These are phyloP conservation scores for Blastobotrys indianensis DNA, from an alignment of 1,139 yeast species.

Conservation along the genomic window DNA sequence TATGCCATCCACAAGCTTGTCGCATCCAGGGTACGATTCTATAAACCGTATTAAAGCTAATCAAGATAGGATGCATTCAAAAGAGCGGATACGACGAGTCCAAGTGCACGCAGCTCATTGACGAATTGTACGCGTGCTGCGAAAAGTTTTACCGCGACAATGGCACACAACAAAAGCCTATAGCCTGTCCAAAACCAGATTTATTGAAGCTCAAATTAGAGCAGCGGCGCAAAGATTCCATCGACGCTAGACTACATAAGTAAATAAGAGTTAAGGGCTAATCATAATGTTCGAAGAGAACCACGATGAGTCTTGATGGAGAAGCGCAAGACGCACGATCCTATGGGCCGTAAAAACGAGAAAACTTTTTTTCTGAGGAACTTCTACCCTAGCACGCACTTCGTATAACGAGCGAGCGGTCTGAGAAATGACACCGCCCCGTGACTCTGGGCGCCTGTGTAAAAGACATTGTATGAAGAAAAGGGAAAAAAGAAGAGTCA, in stretches of 20 bases:
- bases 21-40: slow-evolving; percentile 50
- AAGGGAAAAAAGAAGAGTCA: slow-evolving; percentile 2
- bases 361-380: slow-evolving; percentile 6
- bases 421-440: slow-evolving; percentile 11
- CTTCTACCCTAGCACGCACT: slow-evolving; percentile 13
- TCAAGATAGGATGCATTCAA: slow-evolving; percentile 45
- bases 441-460: slow-evolving; percentile 15
- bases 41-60: neutral
- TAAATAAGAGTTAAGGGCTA: slow-evolving; percentile 6
- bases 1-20: slow-evolving; percentile 58
- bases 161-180: slow-evolving; percentile 48
- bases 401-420: slow-evolving; percentile 10
- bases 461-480: slow-evolving; percentile 11
- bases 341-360: slow-evolving; percentile 23
- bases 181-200: slow-evolving; percentile 60
- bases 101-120: slow-evolving; percentile 54
- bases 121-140: slow-evolving; percentile 59
- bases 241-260: slow-evolving; percentile 26
- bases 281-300: slow-evolving; percentile 25
- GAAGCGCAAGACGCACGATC: slow-evolving; percentile 17
- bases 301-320: slow-evolving; percentile 20
- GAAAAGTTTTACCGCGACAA: slow-evolving; percentile 48
- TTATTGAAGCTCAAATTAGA: slow-evolving; percentile 50
- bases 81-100: slow-evolving; percentile 53
- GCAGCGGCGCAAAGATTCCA: slow-evolving; percentile 38